A percentile compares a stretch with the other conserved stretches of the same genome.
These are phyloP conservation scores for Albophoma yamanashiensis DNA, from an alignment of 2,329 filamentous ascomycete species.

Conservation along the genomic window DNA sequence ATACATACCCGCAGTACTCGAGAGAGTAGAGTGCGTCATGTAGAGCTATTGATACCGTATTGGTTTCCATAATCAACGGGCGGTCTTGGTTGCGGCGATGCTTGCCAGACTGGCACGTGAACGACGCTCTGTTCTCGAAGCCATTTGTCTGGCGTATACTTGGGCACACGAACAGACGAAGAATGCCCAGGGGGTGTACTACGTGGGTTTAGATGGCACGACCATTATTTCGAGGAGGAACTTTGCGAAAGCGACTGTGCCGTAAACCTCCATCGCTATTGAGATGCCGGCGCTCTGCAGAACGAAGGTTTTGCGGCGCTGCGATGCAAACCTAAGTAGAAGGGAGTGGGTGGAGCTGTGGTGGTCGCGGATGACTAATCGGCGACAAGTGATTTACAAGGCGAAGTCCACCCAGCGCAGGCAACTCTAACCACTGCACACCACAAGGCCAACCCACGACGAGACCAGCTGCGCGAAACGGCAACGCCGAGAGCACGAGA, in stretches of 20 bases:
- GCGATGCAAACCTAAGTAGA: background rate
- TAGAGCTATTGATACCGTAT: background rate
- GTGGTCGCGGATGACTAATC: constrained; percentile 4
- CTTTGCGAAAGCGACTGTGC: background rate
- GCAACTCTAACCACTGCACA: constrained; percentile 28
- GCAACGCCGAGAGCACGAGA: constrained; percentile 3
- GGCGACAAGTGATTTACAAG: background rate
- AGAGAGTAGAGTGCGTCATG: background rate
- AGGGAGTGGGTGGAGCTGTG: background rate
- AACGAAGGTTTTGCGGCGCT: background rate
- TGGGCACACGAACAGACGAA: background rate
- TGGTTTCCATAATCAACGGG: background rate
- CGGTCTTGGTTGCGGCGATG: background rate
- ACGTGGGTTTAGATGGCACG: background rate
- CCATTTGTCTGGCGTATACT: background rate
- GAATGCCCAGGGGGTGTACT: background rate
- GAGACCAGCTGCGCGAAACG: constrained; percentile 5
- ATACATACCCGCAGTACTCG: background rate
- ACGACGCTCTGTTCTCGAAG: background rate
- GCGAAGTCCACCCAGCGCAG: constrained; percentile 17
- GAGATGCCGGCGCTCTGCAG: background rate
- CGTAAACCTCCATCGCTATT: background rate
- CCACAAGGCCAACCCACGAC: constrained; percentile 15
- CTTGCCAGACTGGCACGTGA: background rate
- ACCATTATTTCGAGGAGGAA: background rate